phyloP scores from a whole-genome alignment of 1,284 basidiomycete genomes.

The Melampsora larici-populina region DNA sequence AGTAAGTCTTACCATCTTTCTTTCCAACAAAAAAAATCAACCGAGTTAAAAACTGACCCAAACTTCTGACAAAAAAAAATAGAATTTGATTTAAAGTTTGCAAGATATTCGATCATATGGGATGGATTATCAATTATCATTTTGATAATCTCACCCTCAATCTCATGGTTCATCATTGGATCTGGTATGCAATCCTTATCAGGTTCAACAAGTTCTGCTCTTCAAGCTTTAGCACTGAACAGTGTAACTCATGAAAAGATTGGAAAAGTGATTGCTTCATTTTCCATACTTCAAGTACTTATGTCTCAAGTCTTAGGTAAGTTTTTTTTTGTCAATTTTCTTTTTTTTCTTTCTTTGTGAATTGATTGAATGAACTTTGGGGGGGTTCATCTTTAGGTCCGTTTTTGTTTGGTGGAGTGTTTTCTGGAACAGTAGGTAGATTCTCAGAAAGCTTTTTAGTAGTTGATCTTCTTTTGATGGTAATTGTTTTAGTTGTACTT shows the following conservation, averaged over 20 bases:
- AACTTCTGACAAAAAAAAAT: conserved; percentile 15
- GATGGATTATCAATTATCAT: neutral
- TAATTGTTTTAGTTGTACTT: neutral
- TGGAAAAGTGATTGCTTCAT: neutral
- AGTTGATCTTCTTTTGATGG: neutral
- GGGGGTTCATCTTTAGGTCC: neutral
- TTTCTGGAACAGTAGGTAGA: neutral
- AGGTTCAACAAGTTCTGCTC: neutral
- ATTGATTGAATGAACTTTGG: neutral
- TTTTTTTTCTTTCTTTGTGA: neutral
- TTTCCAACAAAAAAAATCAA: neutral
- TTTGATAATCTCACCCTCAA: neutral
- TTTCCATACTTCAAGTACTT: neutral
- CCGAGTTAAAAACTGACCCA: neutral
- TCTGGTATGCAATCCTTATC: neutral
- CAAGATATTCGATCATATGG: neutral
- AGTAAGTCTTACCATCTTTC: neutral
- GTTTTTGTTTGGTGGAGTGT: neutral
- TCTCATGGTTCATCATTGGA: neutral
- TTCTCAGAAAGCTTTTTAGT: neutral
- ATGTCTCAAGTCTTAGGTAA: neutral
- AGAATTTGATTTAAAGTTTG: conserved; percentile 5
- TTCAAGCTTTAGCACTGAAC: neutral
- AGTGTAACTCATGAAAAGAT: neutral
- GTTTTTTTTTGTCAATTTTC: too few species aligned